Evolutionary conservation across 768 basidiomycete species (phyloP), one percentile per base, ranked within the genome.

Genomic region (Suillus subaureus): DNA sequence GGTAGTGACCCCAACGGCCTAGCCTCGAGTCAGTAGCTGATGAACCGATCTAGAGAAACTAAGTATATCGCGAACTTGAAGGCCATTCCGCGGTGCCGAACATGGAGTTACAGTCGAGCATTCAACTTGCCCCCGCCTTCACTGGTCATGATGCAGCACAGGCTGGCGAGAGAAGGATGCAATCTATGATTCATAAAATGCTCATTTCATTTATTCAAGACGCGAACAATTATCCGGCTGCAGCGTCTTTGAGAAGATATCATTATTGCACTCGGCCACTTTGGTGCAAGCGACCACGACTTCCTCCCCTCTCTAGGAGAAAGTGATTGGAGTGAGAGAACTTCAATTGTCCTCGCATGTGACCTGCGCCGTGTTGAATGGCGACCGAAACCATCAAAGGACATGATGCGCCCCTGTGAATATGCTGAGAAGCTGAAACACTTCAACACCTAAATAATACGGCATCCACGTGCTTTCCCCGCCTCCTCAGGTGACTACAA

Each of bases 391-490:
- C 52, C 16, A 11, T 6, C 49, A 26, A 39, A 51, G 28, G 52
- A 54, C 31, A 33, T 18, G 28, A 33, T n/a, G 21, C 1, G 54
- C 21, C 35, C 54, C 54, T 55, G 54, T 55, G 54, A 55, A 55
- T 2, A 55, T 55, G 28, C 21, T 55, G 54, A 55, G 54, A 55
- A 54, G 28, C 28, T 54, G 18, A 18, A 31, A 31, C 18, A 8
- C 28, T 51, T 52, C 9, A 31, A 31, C 9, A 31, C 26, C 31
- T 26, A 13, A 23, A 16, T 5, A 45, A 26, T 55, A 33, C 33
- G 33, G 54, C 54, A 55, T 33, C 54, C 54, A 55, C 54, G 54
- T 55, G 54, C 18, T n/a, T 54, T 16, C 52, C 18, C 31, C 52
- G 18, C 49, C 23, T 51, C 49, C 23, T 51, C 49, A 51, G 26